Conservation (phyloP, 1,284 basidiomycete genomes). For the Ustilago nuda region DNA sequence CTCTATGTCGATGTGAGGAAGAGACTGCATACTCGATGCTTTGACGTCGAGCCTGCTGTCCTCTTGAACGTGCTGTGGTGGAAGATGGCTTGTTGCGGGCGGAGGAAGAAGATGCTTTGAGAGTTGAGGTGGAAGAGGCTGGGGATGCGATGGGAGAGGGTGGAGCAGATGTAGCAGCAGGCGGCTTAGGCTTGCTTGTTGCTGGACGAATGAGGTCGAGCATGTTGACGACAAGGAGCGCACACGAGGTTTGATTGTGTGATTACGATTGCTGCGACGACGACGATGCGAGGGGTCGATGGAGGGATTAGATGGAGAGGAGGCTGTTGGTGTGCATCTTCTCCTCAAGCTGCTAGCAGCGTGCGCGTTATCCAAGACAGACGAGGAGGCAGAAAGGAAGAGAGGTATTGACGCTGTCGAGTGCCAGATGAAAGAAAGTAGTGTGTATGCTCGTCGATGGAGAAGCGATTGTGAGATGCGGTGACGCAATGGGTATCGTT, state of each 20-base stretch:
- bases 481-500: too few species aligned
- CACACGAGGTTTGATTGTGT: neutral
- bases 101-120: conserved; percentile 34
- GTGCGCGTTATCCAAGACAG: neutral
- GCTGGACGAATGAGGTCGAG: conserved; percentile 39
- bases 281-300: neutral
- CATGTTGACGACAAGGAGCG: conserved; percentile 14
- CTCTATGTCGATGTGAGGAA: conserved; percentile 17
- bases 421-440: too few species aligned
- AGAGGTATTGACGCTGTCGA: too few species aligned
- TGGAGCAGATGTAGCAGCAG: neutral
- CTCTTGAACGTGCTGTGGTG: conserved; percentile 36
- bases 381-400: too few species aligned
- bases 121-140: conserved; percentile 48
- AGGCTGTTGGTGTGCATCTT: neutral
- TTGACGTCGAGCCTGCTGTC: conserved; percentile 40
- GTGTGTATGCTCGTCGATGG: too few species aligned
- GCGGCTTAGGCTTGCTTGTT: conserved; percentile 14
- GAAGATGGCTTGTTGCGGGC: conserved; percentile 14
- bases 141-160: conserved; percentile 35
- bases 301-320: neutral
- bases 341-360: neutral
- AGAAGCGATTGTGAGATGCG: too few species aligned
- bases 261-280: neutral
- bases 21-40: conserved; percentile 43